Conservation (phyloP, 805 yeast species). For the Yamadazyma philogaea region DNA sequence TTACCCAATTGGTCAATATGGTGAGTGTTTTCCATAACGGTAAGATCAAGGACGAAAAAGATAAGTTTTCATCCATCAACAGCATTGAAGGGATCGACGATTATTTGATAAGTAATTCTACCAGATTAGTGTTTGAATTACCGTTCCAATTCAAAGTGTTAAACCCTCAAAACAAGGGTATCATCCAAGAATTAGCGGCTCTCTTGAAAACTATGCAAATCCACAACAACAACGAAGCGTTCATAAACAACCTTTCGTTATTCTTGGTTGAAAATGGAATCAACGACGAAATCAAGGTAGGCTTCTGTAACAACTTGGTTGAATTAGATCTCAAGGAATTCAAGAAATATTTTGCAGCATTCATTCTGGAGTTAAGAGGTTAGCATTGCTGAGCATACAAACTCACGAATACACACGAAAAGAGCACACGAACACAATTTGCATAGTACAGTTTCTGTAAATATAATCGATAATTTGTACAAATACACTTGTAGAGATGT, state of each 20-base stretch:
- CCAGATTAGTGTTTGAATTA: slow-evolving; percentile 69
- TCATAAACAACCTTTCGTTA: slow-evolving; percentile 45
- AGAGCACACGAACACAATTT: background rate
- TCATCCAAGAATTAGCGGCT: slow-evolving; percentile 71
- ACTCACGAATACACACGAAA: background rate
- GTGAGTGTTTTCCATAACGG: slow-evolving; percentile 67
- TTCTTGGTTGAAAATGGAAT: slow-evolving; percentile 58
- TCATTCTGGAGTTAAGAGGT: slow-evolving; percentile 19
- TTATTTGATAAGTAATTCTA: slow-evolving; percentile 62
- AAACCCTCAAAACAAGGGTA: slow-evolving; percentile 67
- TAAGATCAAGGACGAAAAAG: slow-evolving; percentile 57
- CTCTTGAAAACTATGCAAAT: slow-evolving; percentile 61
- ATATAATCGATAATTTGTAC: slow-evolving; percentile 8
- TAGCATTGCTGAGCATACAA: background rate
- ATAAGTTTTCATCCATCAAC: slow-evolving; percentile 46
- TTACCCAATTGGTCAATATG: slow-evolving; percentile 65
- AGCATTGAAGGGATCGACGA: slow-evolving; percentile 69
- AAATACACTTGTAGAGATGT: background rate
- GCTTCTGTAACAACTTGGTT: slow-evolving; percentile 59
- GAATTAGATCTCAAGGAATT: slow-evolving; percentile 59
- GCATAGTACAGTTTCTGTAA: slow-evolving; percentile 11
- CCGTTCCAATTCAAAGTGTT: slow-evolving; percentile 70
- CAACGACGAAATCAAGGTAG: slow-evolving; percentile 56
- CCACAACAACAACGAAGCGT: slow-evolving; percentile 38
- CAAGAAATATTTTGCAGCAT: slow-evolving; percentile 62